phyloP scores from a whole-genome alignment of 1,284 basidiomycete species.

The Fomitopsis schrenkii region DNA sequence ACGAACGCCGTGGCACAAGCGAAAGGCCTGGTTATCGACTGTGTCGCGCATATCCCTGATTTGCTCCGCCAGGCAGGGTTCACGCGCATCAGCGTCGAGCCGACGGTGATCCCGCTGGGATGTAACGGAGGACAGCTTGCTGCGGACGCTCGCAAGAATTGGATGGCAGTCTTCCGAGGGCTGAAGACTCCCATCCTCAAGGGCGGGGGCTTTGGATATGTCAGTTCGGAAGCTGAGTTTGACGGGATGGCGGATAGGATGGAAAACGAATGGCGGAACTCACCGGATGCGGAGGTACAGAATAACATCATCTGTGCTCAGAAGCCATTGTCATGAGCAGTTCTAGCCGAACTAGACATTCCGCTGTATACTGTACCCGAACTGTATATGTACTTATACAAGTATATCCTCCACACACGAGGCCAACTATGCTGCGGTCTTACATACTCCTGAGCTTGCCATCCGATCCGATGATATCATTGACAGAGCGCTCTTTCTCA shows the following conservation, averaged over 20 bases:
- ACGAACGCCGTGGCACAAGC: no score
- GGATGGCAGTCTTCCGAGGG: background rate
- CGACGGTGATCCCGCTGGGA: background rate
- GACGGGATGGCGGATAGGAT: background rate
- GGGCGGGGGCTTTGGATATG: background rate
- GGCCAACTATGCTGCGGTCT: no score
- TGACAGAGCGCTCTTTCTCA: no score
- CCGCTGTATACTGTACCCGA: no score
- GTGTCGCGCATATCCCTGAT: background rate
- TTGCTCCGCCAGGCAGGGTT: background rate
- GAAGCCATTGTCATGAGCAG: background rate
- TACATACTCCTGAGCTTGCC: no score
- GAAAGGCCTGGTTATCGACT: no score
- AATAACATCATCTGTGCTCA: background rate
- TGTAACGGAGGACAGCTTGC: background rate
- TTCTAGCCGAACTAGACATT: no score
- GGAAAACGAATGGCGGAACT: background rate
- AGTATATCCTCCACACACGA: no score
- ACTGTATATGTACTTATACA: no score
- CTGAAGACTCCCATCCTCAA: background rate
- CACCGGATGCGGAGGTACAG: background rate
- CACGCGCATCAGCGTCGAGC: background rate
- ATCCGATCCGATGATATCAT: no score
- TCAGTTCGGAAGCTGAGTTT: background rate
- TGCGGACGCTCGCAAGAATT: background rate